Percentiles rank a stretch among this genome's conserved stretches.
Evolutionary conservation across 2,329 filamentous ascomycete species (phyloP).

Genomic region (Alternaria ventricosa): DNA sequence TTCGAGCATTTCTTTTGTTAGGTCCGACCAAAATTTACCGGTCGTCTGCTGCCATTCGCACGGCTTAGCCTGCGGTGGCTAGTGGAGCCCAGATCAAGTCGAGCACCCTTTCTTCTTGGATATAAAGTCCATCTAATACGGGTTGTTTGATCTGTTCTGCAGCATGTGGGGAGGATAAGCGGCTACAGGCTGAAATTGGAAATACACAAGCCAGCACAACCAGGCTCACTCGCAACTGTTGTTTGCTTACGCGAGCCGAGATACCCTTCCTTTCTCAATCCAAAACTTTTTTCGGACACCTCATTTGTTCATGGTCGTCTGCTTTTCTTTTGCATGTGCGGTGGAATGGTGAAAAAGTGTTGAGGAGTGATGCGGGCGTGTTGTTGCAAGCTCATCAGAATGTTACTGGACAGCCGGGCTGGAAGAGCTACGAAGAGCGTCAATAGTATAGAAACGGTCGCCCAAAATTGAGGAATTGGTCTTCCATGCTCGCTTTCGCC

Average conservation of each 20-base stretch:
- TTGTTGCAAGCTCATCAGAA: conserved; percentile 34
- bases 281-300: conserved; percentile 11
- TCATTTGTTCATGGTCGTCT: conserved; percentile 1
- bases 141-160: conserved; percentile 27
- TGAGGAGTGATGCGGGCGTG: conserved; percentile 23
- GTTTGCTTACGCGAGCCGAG: conserved; percentile 46
- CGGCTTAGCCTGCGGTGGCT: conserved; percentile 11
- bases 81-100: conserved; percentile 24
- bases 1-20: conserved; percentile 46
- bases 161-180: conserved; percentile 32
- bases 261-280: conserved; percentile 45
- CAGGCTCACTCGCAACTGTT: conserved; percentile 43
- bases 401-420: conserved; percentile 43
- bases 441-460: conserved; percentile 43
- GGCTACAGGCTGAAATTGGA: conserved; percentile 46
- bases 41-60: conserved; percentile 21
- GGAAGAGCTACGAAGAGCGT: conserved; percentile 42
- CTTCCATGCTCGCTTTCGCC: conserved; percentile 22
- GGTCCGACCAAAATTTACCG: conserved; percentile 31
- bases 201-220: conserved; percentile 35
- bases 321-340: conserved; percentile 23
- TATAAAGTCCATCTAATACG: conserved; percentile 44
- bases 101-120: conserved; percentile 28
- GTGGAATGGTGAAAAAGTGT: conserved; percentile 21
- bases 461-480: conserved; percentile 34